phyloP scores from a whole-genome alignment of 768 basidiomycete species.

The Pleurotus sapidus region DNA sequence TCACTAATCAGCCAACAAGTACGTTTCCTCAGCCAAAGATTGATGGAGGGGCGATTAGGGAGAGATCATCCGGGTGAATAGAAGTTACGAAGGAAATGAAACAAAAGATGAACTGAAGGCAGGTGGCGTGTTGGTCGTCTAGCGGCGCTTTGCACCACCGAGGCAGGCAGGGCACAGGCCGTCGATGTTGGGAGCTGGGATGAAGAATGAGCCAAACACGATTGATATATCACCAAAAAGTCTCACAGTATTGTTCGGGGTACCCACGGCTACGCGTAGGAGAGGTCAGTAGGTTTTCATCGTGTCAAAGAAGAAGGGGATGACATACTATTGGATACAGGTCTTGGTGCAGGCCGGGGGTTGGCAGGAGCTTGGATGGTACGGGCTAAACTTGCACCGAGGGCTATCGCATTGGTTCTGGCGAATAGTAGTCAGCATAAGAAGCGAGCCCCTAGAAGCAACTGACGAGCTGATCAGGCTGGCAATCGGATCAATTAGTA shows the following conservation, averaged over 20 bases:
- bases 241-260: slow-evolving; percentile 45
- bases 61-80: not conserved
- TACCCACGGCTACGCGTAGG: slow-evolving; percentile 31
- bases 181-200: slow-evolving; percentile 40
- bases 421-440: not conserved
- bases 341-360: slow-evolving; percentile 33
- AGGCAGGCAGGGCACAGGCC: slow-evolving; percentile 39
- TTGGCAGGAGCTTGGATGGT: slow-evolving; percentile 34
- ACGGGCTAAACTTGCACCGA: slow-evolving; percentile 53
- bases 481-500: not conserved
- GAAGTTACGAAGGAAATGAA: not conserved
- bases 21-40: slow-evolving; percentile 2
- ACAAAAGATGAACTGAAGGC: not conserved
- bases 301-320: not conserved
- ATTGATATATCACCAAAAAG: not conserved
- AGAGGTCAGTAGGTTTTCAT: not conserved
- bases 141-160: slow-evolving; percentile 7
- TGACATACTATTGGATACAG: slow-evolving; percentile 48
- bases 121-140: not conserved
- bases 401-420: slow-evolving; percentile 44
- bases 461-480: slow-evolving; percentile 29
- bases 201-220: not conserved
- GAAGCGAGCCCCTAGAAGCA: not conserved
- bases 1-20: slow-evolving; percentile 1
- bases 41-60: slow-evolving; percentile 1